Conservation (phyloP, 2,329 filamentous ascomycete species). For the Colletotrichum sp. region DNA sequence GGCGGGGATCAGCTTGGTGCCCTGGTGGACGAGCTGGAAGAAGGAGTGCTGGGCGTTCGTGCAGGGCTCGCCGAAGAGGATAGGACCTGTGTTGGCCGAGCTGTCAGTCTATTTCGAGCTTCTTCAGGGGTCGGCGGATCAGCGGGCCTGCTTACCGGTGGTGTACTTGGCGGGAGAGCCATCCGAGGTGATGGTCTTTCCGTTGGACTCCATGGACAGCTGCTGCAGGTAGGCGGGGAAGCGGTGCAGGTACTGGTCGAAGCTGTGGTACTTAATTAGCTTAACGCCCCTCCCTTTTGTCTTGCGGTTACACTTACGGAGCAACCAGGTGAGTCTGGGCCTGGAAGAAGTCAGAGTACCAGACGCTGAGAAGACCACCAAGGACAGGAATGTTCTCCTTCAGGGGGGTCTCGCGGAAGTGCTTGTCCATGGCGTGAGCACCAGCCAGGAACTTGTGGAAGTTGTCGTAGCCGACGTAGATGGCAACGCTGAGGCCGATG, state of each 20-base stretch:
- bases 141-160: constrained; percentile 59
- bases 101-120: not conserved
- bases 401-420: constrained; percentile 90
- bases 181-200: constrained; percentile 93
- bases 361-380: constrained; percentile 92
- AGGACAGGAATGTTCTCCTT: constrained; percentile 95
- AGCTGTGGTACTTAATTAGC: constrained; percentile 52
- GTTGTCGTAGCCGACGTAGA: constrained; percentile 97
- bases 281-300: too few species aligned
- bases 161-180: constrained; percentile 94
- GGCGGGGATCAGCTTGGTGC: constrained; percentile 97
- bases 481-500: constrained; percentile 90
- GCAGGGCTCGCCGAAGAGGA: constrained; percentile 96
- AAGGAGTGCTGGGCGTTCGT: constrained; percentile 99
- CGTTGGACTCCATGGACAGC: constrained; percentile 99
- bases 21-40: constrained; percentile 99
- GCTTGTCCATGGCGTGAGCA: constrained; percentile 97
- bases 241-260: constrained; percentile 98
- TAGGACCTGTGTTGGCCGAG: constrained; percentile 59
- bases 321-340: constrained; percentile 97
- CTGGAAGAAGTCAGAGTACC: constrained; percentile 99
- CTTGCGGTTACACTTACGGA: constrained; percentile 66
- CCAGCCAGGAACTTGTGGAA: constrained; percentile 95
- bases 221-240: constrained; percentile 99
- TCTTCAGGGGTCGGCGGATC: not conserved